phyloP scores from a whole-genome alignment of 148 eudicot genomes.

The Persicaria maculosa region DNA sequence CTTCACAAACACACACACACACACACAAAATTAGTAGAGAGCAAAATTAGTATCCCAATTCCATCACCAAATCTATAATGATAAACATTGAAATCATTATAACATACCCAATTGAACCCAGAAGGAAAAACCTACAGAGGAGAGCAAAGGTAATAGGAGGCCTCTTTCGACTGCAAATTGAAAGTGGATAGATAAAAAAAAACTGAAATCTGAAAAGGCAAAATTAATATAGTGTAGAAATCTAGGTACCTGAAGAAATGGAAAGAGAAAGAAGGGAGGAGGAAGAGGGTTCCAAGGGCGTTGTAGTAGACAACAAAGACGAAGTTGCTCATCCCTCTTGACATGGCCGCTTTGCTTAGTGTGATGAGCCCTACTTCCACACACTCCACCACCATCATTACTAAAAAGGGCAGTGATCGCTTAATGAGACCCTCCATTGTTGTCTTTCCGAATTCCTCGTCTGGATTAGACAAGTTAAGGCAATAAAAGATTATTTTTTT shows the following conservation, averaged over 20 bases:
- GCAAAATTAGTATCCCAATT: background rate
- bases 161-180: slow-evolving; percentile 30
- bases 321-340: slow-evolving; percentile 45
- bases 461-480: too few species aligned
- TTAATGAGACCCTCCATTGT: background rate
- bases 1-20: slow-evolving; percentile 20
- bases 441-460: too few species aligned
- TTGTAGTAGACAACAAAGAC: slow-evolving; percentile 56
- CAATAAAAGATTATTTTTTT: too few species aligned
- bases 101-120: slow-evolving; percentile 55
- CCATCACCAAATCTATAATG: background rate
- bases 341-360: slow-evolving; percentile 56
- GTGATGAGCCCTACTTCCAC: slow-evolving; percentile 42
- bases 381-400: slow-evolving; percentile 48
- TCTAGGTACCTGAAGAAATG: background rate
- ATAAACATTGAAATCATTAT: background rate
- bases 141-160: slow-evolving; percentile 43
- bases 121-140: slow-evolving; percentile 39
- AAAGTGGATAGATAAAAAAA: background rate
- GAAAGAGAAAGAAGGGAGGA: slow-evolving; percentile 23
- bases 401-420: slow-evolving; percentile 29
- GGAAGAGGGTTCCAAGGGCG: slow-evolving; percentile 46
- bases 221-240: background rate
- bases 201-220: background rate
- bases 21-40: too few species aligned